Conservation (phyloP, 2,329 filamentous ascomycete genomes). For the Pyricularia pennisetigena region DNA sequence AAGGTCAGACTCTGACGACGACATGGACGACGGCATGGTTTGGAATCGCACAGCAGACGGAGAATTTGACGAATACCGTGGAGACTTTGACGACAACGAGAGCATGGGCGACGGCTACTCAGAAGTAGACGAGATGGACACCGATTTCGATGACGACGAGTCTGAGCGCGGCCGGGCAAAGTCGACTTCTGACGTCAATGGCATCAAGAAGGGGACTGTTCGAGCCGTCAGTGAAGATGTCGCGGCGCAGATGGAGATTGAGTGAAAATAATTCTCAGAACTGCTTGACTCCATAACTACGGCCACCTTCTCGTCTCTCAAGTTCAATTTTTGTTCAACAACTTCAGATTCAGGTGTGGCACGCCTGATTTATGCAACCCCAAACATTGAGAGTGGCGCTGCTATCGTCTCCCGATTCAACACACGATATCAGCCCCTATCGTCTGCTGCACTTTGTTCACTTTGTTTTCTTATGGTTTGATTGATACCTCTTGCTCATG, state of each 20-base stretch:
- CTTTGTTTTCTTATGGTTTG: background rate
- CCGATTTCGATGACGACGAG: conserved; percentile 22
- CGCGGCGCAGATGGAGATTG: conserved; percentile 53
- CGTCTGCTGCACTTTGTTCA: background rate
- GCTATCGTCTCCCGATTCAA: background rate
- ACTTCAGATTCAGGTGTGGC: background rate
- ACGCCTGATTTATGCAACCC: background rate
- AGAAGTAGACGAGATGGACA: conserved; percentile 28
- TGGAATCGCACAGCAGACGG: conserved; percentile 52
- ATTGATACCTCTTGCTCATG: conserved; percentile 4
- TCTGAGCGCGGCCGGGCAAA: conserved; percentile 9
- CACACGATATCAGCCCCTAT: background rate
- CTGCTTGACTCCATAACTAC: background rate
- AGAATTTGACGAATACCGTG: conserved; percentile 42
- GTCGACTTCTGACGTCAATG: conserved; percentile 4
- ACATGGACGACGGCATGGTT: conserved; percentile 38
- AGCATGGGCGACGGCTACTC: conserved; percentile 25
- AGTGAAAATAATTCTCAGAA: conserved; percentile 12
- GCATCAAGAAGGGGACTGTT: conserved; percentile 28
- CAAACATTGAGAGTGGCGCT: background rate
- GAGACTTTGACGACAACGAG: conserved; percentile 32
- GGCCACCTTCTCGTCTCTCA: background rate
- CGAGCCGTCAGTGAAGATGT: conserved; percentile 55
- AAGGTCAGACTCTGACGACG: conserved; percentile 33
- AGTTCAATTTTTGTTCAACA: background rate